Percentiles rank a stretch among this genome's conserved stretches.
Evolutionary conservation across 805 yeast species (phyloP).

Genomic region (Barnettozyma populi): DNA sequence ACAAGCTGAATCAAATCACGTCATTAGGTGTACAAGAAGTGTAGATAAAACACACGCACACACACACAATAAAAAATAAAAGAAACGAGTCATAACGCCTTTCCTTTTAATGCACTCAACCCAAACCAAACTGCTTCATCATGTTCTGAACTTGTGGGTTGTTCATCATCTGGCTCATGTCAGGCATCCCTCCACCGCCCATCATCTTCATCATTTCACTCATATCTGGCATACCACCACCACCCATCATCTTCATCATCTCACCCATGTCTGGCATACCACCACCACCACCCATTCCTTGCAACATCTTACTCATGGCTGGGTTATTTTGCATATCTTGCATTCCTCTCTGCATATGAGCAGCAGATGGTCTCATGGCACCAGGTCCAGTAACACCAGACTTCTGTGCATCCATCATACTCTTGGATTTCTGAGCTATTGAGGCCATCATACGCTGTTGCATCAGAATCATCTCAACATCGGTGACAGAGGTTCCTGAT

Average conservation of each 20-base stretch:
- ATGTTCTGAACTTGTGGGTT: conserved; percentile 41
- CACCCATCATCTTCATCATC: conserved; percentile 53
- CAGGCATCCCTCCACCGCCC: conserved; percentile 41
- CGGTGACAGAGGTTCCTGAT: conserved; percentile 86
- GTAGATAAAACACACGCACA: no score
- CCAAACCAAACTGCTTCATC: conserved; percentile 43
- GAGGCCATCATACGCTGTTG: conserved; percentile 93
- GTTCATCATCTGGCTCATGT: conserved; percentile 30
- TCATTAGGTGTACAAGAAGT: background rate
- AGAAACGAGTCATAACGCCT: background rate
- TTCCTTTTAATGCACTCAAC: conserved; percentile 1
- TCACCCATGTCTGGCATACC: conserved; percentile 66
- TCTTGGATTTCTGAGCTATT: conserved; percentile 71
- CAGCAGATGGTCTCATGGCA: conserved; percentile 36
- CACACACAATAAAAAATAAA: background rate
- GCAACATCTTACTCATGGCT: conserved; percentile 67
- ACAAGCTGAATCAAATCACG: background rate
- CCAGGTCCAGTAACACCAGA: conserved; percentile 46
- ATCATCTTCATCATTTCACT: conserved; percentile 57
- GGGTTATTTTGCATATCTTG: conserved; percentile 66
- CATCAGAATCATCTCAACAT: conserved; percentile 84
- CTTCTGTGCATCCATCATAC: conserved; percentile 41
- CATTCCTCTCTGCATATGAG: conserved; percentile 47
- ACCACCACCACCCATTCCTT: conserved; percentile 56
- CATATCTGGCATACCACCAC: conserved; percentile 65